Evolutionary conservation across 257 asterid species (phyloP).

Genomic region (Osmanthus fragrans): DNA sequence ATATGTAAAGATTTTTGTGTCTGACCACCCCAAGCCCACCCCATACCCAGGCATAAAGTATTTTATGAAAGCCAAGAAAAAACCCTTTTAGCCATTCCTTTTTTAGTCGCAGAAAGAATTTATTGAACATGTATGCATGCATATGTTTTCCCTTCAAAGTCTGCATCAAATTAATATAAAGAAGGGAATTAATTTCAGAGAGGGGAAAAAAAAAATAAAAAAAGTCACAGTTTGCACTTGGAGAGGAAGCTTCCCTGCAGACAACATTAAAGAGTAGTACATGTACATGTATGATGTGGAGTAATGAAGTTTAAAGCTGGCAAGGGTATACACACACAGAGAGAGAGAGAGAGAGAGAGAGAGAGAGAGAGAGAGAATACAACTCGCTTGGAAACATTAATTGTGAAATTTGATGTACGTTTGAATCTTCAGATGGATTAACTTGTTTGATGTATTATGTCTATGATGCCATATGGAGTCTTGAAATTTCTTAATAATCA

Average conservation of each 20-base stretch:
- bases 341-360: neutral
- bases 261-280: neutral
- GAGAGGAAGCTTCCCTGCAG: neutral
- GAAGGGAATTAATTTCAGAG: neutral
- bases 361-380: neutral
- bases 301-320: conserved; percentile 2
- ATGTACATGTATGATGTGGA: neutral
- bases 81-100: neutral
- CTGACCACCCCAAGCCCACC: neutral
- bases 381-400: too few species aligned
- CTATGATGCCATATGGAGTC: too few species aligned
- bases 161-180: neutral
- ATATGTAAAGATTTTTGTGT: neutral
- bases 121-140: neutral
- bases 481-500: too few species aligned
- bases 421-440: too few species aligned
- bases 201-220: too few species aligned
- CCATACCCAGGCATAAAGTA: neutral
- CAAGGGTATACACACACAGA: neutral
- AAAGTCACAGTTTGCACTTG: neutral
- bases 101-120: neutral
- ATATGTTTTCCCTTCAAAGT: neutral
- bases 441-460: too few species aligned
- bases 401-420: too few species aligned
- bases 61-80: neutral